Percentiles rank a stretch among this genome's conserved stretches.
Conservation (phyloP, 805 yeast species). For the Candida nanaspora region DNA sequence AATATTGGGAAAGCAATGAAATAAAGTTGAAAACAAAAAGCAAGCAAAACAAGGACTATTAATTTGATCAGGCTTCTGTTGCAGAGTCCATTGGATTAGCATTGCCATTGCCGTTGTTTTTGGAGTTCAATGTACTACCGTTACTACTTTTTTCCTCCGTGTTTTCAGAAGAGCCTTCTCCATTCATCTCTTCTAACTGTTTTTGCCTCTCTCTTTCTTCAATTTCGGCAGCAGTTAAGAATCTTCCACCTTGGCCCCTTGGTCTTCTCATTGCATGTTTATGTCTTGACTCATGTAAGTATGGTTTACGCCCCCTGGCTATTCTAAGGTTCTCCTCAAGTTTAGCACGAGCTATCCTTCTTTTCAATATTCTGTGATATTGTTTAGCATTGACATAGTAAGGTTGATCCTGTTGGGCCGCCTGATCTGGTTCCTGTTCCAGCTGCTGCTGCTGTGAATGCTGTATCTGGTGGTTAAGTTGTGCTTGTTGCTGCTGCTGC, state of each 20-base stretch:
- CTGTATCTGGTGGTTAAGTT: neutral
- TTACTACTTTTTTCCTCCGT: too few relatives aligned
- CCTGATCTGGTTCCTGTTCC: constrained; percentile 7
- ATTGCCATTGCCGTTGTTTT: neutral
- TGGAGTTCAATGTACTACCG: too few relatives aligned
- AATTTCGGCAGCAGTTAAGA: constrained; percentile 88
- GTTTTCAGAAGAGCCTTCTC: too few relatives aligned
- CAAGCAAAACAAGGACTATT: too few relatives aligned
- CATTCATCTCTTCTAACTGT: constrained; percentile 16
- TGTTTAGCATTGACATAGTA: constrained; percentile 97
- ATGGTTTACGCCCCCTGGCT: constrained; percentile 87
- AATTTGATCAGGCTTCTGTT: too few relatives aligned
- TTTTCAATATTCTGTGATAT: constrained; percentile 86
- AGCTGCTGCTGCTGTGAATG: constrained; percentile 1
- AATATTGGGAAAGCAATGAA: too few relatives aligned
- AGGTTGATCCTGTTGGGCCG: constrained; percentile 60
- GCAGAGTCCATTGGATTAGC: too few relatives aligned
- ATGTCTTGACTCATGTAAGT: constrained; percentile 93
- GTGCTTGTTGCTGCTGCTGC: constrained; percentile 8
- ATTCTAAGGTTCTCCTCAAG: constrained; percentile 83
- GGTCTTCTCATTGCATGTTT: constrained; percentile 99
- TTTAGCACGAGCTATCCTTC: constrained; percentile 90
- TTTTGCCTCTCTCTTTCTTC: constrained; percentile 53
- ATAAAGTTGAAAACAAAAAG: too few relatives aligned
- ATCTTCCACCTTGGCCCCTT: constrained; percentile 97